Evolutionary conservation across 2,329 filamentous ascomycete species (phyloP).

Genomic region (Graphiopsis chlorocephala): DNA sequence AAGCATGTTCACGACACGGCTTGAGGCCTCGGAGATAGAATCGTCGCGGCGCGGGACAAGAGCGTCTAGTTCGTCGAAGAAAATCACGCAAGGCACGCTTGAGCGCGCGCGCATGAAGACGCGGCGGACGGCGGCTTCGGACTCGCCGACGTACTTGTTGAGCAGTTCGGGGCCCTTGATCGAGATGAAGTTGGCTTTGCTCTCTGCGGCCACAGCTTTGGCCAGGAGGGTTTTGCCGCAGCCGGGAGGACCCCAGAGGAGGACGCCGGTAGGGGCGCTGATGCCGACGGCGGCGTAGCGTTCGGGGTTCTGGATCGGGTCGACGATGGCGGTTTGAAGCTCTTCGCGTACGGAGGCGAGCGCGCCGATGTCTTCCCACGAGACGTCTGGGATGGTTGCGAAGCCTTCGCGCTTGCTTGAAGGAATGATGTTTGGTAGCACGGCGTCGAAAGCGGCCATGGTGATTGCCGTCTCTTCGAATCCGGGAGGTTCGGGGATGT

Average conservation of each 20-base stretch:
- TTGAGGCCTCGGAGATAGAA: slow-evolving; percentile 72
- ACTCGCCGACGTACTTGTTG: slow-evolving; percentile 97
- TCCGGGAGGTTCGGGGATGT: slow-evolving; percentile 52
- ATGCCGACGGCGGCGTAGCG: slow-evolving; percentile 76
- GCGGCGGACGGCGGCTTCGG: slow-evolving; percentile 86
- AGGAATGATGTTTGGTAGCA: slow-evolving; percentile 71
- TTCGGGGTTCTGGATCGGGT: slow-evolving; percentile 80
- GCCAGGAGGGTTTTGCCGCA: slow-evolving; percentile 96
- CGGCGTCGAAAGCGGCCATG: slow-evolving; percentile 69
- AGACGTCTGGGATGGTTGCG: slow-evolving; percentile 87
- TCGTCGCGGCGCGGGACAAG: slow-evolving; percentile 82
- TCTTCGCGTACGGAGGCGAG: slow-evolving; percentile 75
- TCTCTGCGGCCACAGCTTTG: slow-evolving; percentile 93
- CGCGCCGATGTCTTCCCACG: slow-evolving; percentile 89
- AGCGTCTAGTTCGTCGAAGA: slow-evolving; percentile 97
- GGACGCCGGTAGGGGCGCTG: slow-evolving; percentile 75
- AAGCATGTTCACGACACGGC: slow-evolving; percentile 89
- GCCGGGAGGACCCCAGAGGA: slow-evolving; percentile 94
- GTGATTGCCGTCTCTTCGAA: slow-evolving; percentile 56
- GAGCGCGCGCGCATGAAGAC: slow-evolving; percentile 86
- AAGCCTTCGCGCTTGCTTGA: slow-evolving; percentile 92
- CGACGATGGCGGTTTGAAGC: slow-evolving; percentile 80
- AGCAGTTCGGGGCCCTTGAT: slow-evolving; percentile 95
- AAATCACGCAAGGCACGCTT: slow-evolving; percentile 87
- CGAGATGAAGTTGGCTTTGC: slow-evolving; percentile 95